A percentile compares a stretch with the other conserved stretches of the same genome.
Conservation (phyloP, 1,284 basidiomycete species). For the Ganoderma multipileum region DNA sequence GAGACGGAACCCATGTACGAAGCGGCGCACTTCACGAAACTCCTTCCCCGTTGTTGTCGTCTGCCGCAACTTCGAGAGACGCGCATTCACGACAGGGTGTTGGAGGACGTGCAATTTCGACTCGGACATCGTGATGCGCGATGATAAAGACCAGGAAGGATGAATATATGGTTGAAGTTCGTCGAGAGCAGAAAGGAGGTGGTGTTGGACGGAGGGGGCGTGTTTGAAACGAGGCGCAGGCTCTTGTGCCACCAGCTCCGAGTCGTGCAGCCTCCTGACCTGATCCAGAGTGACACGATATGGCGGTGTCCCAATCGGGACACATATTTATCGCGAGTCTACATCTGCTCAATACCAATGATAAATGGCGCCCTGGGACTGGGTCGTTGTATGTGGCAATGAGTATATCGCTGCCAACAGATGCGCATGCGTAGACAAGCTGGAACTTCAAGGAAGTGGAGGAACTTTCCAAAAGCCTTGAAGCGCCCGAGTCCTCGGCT, state of each 20-base stretch:
- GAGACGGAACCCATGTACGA: not conserved
- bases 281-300: constrained; percentile 21
- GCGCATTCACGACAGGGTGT: constrained; percentile 78
- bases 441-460: too few species aligned
- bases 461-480: too few species aligned
- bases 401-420: too few species aligned
- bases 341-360: too few species aligned
- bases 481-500: too few species aligned
- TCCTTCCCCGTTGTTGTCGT: constrained; percentile 70
- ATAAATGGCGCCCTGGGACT: too few species aligned
- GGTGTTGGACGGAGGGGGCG: constrained; percentile 16
- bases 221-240: constrained; percentile 23
- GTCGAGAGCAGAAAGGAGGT: constrained; percentile 1
- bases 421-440: too few species aligned
- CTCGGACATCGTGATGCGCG: not conserved
- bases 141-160: not conserved
- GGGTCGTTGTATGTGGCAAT: too few species aligned
- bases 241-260: constrained; percentile 17
- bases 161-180: too few species aligned
- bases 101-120: constrained; percentile 60
- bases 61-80: constrained; percentile 75
- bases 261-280: constrained; percentile 14
- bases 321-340: constrained; percentile 18
- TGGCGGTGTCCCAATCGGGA: constrained; percentile 24
- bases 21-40: constrained; percentile 72